Percentiles rank a stretch among this genome's conserved stretches.
Conservation (phyloP, 1,139 yeast species). For the Zygosaccharomyces pseudobailii region DNA sequence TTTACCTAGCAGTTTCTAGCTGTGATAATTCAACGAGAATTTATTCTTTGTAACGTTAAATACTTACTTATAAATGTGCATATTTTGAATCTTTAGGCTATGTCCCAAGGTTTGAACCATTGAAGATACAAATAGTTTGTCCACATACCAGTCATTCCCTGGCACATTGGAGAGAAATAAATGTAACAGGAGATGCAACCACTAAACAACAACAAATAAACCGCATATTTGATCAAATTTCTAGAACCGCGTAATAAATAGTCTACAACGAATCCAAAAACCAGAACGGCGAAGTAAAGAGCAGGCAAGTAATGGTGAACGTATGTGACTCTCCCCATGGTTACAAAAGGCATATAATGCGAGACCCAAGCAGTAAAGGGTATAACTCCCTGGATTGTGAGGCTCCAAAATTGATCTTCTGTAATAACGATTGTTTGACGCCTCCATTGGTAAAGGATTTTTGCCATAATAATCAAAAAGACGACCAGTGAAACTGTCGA, state of each 20-base stretch:
- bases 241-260: constrained; percentile 23
- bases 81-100: constrained; percentile 11
- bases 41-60: constrained; percentile 32
- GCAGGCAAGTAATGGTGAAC: constrained; percentile 83
- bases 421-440: constrained; percentile 43
- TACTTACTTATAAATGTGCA: constrained; percentile 18
- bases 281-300: constrained; percentile 66
- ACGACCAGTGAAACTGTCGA: constrained; percentile 39
- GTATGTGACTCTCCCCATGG: constrained; percentile 81
- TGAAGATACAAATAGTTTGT: constrained; percentile 43
- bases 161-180: constrained; percentile 47
- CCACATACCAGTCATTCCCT: constrained; percentile 52
- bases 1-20: constrained; percentile 60
- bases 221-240: constrained; percentile 30
- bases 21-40: constrained; percentile 65
- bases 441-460: constrained; percentile 53
- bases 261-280: constrained; percentile 57
- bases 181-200: constrained; percentile 41
- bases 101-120: constrained; percentile 46
- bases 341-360: constrained; percentile 66
- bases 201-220: constrained; percentile 37
- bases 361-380: constrained; percentile 68
- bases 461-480: constrained; percentile 36
- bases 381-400: constrained; percentile 52
- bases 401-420: constrained; percentile 30